These are phyloP conservation scores for Chaetothyriales sp. DNA, from an alignment of 2,329 filamentous ascomycete genomes.

Conservation along the genomic window DNA sequence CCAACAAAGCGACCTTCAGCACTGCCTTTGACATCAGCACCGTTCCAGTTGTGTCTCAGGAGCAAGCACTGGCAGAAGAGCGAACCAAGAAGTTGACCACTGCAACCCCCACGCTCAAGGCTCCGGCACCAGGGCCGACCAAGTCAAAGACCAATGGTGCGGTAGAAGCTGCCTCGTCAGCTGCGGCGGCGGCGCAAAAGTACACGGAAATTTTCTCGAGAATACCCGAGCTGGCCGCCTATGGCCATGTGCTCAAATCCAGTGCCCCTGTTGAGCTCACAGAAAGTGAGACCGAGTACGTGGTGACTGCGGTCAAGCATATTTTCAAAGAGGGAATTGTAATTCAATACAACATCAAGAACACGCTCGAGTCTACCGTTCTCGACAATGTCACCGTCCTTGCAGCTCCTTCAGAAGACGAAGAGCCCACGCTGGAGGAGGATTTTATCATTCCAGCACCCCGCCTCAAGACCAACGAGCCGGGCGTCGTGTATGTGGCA, in stretches of 20 bases:
- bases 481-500: conserved; percentile 85
- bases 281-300: conserved; percentile 94
- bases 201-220: conserved; percentile 75
- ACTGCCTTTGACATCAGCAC: conserved; percentile 77
- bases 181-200: conserved; percentile 68
- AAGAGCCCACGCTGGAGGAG: conserved; percentile 54
- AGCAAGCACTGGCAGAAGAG: conserved; percentile 92
- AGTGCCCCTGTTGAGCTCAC: conserved; percentile 76
- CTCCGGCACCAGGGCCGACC: conserved; percentile 62
- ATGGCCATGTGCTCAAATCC: conserved; percentile 84
- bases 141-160: conserved; percentile 54
- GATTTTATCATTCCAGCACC: conserved; percentile 87
- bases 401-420: conserved; percentile 64
- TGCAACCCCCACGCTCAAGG: conserved; percentile 83
- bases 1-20: conserved; percentile 72
- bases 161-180: conserved; percentile 60
- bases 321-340: conserved; percentile 96
- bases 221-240: conserved; percentile 81
- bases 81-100: conserved; percentile 93
- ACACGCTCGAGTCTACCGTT: conserved; percentile 81
- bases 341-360: conserved; percentile 93
- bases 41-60: conserved; percentile 83
- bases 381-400: conserved; percentile 78
- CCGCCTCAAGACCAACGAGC: conserved; percentile 66
- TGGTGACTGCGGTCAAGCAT: conserved; percentile 86